Base-by-base conservation (phyloP, 2,329 filamentous ascomycete genomes). In the Dactylellina haptotyla region DNA sequence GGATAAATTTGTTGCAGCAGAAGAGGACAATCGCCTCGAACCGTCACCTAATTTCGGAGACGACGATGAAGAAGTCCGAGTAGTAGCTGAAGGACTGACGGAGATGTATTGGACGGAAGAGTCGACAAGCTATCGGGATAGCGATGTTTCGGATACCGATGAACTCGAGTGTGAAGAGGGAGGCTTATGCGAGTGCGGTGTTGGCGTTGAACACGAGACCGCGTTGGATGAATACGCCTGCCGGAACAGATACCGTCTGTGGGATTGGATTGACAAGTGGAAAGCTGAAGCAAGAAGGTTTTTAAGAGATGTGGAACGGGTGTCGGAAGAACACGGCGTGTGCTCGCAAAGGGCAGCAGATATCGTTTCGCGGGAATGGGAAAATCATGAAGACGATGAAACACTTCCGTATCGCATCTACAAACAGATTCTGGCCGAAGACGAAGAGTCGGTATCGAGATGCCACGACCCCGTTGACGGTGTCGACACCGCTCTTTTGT, bases 371-470 rank as follows among this genome's bases (percentile, higher is more conserved):
- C 30, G 1, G 4, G 28, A 26, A 28, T 41, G 43, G 43, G 28
- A 50, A 41, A 16, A 26, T 5, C 25, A 3, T 37, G 16, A 28
- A 16, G 16, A 2, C 16, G 1, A 1, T 8, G 45, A 61, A 39
- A 6, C 12, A 18, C 30, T 61, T 12, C 57, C 57, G 10, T 61
- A 50, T 50, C 28, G 37, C 30, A 41, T 50, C 43, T 39, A 51
- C 50, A 32, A 23, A n/a, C 57, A 50, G 9, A 61, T 61, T 39
- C 2, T 48, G 28, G 26, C 16, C 0, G 26, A 59, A 51, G 45
- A 39, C 12, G 16, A 18, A 18, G 37, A 25, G 37, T 16, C 9
- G 20, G 30, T 46, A 23, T 43, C n/a, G 14, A 45, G 41, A 45
- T 20, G 12, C 23, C 39, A 45, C 41, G 41, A 45, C 41, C 3